Evolutionary conservation across 148 eudicot species (phyloP), one percentile per base, ranked within the genome.

Genomic region (Dianthus caryophyllus): DNA sequence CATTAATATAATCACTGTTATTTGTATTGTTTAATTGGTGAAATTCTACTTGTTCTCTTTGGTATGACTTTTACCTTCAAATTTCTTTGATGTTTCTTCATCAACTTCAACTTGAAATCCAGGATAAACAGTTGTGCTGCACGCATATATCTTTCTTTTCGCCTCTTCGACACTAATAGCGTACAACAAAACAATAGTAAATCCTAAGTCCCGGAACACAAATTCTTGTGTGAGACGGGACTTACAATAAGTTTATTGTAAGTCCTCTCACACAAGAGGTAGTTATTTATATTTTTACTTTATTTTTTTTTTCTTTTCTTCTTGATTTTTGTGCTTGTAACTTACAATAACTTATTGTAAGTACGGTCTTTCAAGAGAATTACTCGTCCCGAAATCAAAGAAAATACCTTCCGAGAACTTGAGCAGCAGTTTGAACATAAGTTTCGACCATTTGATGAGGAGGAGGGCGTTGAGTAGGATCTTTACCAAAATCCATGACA

Each of bases 71-170:
- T 69, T 75, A 90, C 98, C 81, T 61, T 82, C 85, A 76, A 93
- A 90, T 74, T 87, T 86, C 65, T 84, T 75, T 1, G 98, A 75
- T 43, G 79, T 80, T 62, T 90, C 97, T 79, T 90, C 97, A 13
- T 91, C 84, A 48, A 87, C 78, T 76, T 75, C 77, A 41, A 83
- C 86, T 76, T 93, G 96, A 75, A 93, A 93, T 2, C 98, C 98
- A 22, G 66, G 58, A 69, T 93, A 93, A 15, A 88, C 87, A 6
- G 98, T 85, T 2, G 98, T 93, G 75, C 98, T 93, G 30, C 85
- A 84, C 15, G 97, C 96, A 83, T 93, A 93, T 75, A 93, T 93
- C 75, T 60, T 86, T 82, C 80, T 86, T 85, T 90, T 90, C 38
- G 98, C 98, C 85, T 90, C 96, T 75, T 90, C 96, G 47, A 84